phyloP scores from a whole-genome alignment of 108 stramenopile genomes.

The Cylindrotheca fusiformis region DNA sequence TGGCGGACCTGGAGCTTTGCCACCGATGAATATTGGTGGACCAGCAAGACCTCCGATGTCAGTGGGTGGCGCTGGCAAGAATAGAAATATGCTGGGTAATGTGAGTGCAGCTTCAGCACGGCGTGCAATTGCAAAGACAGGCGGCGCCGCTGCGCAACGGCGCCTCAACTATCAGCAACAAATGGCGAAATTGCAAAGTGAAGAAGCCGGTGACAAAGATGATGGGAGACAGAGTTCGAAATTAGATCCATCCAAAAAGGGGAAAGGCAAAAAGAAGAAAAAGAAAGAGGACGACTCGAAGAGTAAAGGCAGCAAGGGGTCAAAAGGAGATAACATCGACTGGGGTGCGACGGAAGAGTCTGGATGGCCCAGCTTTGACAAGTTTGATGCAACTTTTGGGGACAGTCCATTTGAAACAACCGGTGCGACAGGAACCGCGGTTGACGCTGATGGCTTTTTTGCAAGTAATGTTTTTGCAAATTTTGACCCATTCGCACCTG shows the following conservation, averaged over 20 bases:
- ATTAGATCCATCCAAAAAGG: not conserved
- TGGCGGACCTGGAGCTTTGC: slow-evolving; percentile 23
- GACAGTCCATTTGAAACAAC: slow-evolving; percentile 6
- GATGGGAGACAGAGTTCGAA: not conserved
- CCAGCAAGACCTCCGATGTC: slow-evolving; percentile 17
- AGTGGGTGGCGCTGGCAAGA: slow-evolving; percentile 18
- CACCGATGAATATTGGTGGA: slow-evolving; percentile 32
- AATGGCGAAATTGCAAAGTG: slow-evolving; percentile 38
- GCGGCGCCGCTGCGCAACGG: slow-evolving; percentile 49
- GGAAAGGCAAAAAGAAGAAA: slow-evolving; percentile 9
- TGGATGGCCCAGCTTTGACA: slow-evolving; percentile 32
- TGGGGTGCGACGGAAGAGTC: slow-evolving; percentile 14
- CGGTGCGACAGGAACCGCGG: not conserved
- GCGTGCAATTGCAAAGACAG: slow-evolving; percentile 24
- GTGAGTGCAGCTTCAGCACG: slow-evolving; percentile 10
- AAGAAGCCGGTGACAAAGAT: not conserved
- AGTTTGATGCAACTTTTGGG: not conserved
- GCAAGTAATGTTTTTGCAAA: slow-evolving; percentile 19
- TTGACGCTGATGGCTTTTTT: slow-evolving; percentile 37
- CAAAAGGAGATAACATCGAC: slow-evolving; percentile 15
- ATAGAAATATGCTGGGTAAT: slow-evolving; percentile 35
- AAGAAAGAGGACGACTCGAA: slow-evolving; percentile 3
- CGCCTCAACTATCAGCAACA: slow-evolving; percentile 44
- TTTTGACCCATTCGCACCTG: not conserved
- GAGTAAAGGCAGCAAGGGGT: not conserved